Base-by-base conservation (phyloP, 1,139 yeast species). In the Taiozyma sp. region DNA sequence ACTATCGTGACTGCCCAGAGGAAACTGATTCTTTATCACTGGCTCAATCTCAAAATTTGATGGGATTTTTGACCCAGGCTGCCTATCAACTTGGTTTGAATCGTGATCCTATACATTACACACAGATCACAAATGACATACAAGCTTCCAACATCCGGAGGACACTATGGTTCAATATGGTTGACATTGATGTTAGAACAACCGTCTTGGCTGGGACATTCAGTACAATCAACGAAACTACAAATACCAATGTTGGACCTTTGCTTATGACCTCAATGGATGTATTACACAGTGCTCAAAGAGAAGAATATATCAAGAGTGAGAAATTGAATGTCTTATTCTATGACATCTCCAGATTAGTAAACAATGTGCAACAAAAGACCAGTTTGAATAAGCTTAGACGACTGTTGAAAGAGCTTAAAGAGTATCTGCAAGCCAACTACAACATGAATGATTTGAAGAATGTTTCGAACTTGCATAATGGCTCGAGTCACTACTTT, bases 51-150 rank as follows among this genome's bases (percentile, higher is more conserved):
- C 59, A 56, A 29, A 47, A 50, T 30, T n/a, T 56, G 14, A 46
- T 49, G 19, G 60, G 59, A 1, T 46, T 55, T 26, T 51, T 57
- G 11, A 16, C 54, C 2, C 58, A 57, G 19, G 45, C 56, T 4
- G 59, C 60, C 1, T 16, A 55, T 1, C 50, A 52, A 13, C 53
- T 58, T 56, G 62, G 62, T 2, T 43, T 58, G 14, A 47, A 58
- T 45, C 54, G 61, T 47, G 62, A 58, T 37, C 60, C 61, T 1
- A 13, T 67, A 62, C 35, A 49, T 24, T 57, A 48, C n/a, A 10
- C 50, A 3, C 62, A 57, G 22, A 47, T 45, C 8, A 42, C 45
- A 3, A 45, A 50, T 16, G 44, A 53, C 45, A 9, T 44, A 10
- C 28, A n/a, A 13, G 51, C 47, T 26, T 44, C 52, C 1, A 57